Conservation (phyloP, 1,284 basidiomycete species). For the Apiotrichum veenhuisii region DNA sequence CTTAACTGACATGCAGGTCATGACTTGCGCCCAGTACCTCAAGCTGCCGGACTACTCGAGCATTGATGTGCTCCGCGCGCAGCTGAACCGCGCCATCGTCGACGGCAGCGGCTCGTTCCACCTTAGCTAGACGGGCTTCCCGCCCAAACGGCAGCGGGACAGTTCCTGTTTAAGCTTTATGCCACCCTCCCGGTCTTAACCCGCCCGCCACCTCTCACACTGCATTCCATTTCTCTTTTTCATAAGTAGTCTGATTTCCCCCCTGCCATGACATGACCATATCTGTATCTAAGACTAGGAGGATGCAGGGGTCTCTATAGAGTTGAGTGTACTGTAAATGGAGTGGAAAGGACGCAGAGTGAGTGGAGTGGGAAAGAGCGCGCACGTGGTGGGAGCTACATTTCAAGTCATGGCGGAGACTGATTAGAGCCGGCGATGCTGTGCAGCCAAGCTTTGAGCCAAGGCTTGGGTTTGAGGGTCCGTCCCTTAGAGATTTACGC, state of each 20-base stretch:
- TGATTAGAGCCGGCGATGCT: too few species aligned
- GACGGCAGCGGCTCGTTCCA: conserved; percentile 95
- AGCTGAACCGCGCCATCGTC: conserved; percentile 72
- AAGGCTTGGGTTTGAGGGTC: too few species aligned
- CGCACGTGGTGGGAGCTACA: too few species aligned
- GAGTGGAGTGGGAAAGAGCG: too few species aligned
- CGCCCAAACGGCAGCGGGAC: background rate
- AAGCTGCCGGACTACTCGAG: conserved; percentile 91
- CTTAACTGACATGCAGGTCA: conserved; percentile 6
- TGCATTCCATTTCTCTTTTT: background rate
- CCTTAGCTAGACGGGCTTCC: conserved; percentile 60
- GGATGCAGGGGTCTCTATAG: background rate
- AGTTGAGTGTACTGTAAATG: too few species aligned
- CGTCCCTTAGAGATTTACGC: too few species aligned
- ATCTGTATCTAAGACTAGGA: background rate
- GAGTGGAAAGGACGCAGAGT: too few species aligned
- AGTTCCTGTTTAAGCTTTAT: background rate
- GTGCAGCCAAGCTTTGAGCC: too few species aligned
- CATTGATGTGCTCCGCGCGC: conserved; percentile 73
- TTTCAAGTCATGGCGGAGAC: too few species aligned
- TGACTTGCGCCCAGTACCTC: conserved; percentile 57
- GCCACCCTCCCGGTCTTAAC: background rate
- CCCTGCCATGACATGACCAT: background rate
- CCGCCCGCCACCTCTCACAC: background rate
- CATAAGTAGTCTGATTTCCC: background rate